Percentiles rank a stretch among this genome's conserved stretches.
Evolutionary conservation across 306 rosid genomes (phyloP).

Genomic region (Alnus glutinosa): DNA sequence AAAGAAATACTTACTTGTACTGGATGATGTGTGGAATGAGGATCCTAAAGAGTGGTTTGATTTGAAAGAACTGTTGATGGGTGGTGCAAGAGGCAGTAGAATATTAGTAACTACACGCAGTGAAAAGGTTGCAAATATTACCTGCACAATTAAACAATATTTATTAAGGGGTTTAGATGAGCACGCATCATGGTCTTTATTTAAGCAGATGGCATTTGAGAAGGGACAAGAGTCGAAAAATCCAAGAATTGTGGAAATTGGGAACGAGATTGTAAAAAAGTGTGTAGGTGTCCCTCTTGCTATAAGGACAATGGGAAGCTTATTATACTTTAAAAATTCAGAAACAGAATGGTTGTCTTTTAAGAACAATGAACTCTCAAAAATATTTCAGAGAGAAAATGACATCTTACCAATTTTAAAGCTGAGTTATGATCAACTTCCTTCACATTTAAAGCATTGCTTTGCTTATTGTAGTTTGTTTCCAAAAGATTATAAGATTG

Average conservation of each 20-base stretch:
- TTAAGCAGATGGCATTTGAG: constrained; percentile 13
- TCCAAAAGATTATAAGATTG: not conserved
- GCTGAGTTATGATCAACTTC: not conserved
- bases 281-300: constrained; percentile 25
- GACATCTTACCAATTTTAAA: not conserved
- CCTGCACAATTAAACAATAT: not conserved
- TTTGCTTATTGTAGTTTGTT: constrained; percentile 12
- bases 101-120: constrained; percentile 17
- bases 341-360: not conserved
- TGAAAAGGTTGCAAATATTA: not conserved
- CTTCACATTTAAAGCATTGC: not conserved
- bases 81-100: constrained; percentile 9
- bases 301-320: constrained; percentile 17
- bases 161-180: not conserved
- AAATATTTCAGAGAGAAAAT: not conserved
- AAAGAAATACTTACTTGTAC: constrained; percentile 1
- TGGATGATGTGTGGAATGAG: constrained; percentile 16
- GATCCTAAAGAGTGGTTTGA: not conserved
- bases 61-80: not conserved
- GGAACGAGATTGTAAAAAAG: not conserved
- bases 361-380: not conserved
- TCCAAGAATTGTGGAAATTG: not conserved
- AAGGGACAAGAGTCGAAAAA: not conserved
- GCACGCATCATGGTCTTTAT: constrained; percentile 2
- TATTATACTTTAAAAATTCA: not conserved